These are phyloP conservation scores for Craterostigma plantagineum DNA, from an alignment of 257 asterid species.

Conservation along the genomic window DNA sequence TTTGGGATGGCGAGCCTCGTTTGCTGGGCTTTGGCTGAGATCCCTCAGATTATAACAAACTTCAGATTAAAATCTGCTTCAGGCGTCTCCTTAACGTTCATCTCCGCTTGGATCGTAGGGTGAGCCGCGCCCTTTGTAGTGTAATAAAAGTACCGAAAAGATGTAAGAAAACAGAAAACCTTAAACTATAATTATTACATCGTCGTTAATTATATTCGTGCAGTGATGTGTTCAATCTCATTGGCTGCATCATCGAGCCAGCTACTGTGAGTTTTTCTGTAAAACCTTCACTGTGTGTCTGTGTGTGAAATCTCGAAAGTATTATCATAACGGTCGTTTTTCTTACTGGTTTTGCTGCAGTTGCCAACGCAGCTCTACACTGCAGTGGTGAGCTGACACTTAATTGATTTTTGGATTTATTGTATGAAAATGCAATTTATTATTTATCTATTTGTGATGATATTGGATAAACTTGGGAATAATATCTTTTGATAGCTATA, in stretches of 20 bases:
- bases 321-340: not conserved
- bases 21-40: slow-evolving; percentile 43
- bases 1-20: slow-evolving; percentile 28
- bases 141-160: not conserved
- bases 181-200: too few species aligned
- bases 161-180: too few species aligned
- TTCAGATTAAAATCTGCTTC: slow-evolving; percentile 26
- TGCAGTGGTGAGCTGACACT: slow-evolving; percentile 23
- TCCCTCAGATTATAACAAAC: slow-evolving; percentile 44
- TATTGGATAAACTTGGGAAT: not conserved
- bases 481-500: too few species aligned
- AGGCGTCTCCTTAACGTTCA: slow-evolving; percentile 42
- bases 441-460: not conserved
- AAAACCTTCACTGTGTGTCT: not conserved
- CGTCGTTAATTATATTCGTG: too few species aligned
- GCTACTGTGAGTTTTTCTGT: slow-evolving; percentile 27
- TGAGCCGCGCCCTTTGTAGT: not conserved
- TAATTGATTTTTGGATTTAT: not conserved
- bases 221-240: slow-evolving; percentile 43
- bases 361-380: slow-evolving; percentile 50
- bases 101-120: slow-evolving; percentile 48
- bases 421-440: not conserved
- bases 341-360: slow-evolving; percentile 20
- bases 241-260: slow-evolving; percentile 47
- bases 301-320: too few species aligned